Evolutionary conservation across 345 rosid genomes (phyloP).

Genomic region (Geranium rotundifolium): DNA sequence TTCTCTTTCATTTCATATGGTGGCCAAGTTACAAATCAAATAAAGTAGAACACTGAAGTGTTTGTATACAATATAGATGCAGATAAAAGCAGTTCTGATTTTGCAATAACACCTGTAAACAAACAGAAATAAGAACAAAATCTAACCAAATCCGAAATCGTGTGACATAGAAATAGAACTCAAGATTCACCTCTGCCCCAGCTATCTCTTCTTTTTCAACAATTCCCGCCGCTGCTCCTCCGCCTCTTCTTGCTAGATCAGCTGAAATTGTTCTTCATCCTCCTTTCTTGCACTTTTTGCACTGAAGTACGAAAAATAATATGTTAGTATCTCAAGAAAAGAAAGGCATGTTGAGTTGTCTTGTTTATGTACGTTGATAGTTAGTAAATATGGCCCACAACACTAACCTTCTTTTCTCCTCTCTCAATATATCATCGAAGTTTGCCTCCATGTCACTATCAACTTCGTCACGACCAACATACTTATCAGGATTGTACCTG

Average conservation of each 20-base stretch:
- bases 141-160: no score
- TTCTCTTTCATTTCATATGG: no score
- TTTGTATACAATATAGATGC: no score
- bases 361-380: no score
- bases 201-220: slow-evolving; percentile 33
- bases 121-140: neutral
- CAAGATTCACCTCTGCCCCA: slow-evolving; percentile 3
- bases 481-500: slow-evolving; percentile 12
- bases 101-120: no score
- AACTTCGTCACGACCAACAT: slow-evolving; percentile 19
- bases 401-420: slow-evolving; percentile 59
- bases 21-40: no score
- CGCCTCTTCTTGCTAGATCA: slow-evolving; percentile 51
- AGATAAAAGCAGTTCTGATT: no score
- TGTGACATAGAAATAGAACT: neutral
- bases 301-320: slow-evolving; percentile 20
- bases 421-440: slow-evolving; percentile 54
- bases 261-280: slow-evolving; percentile 41
- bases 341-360: no score
- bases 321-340: no score
- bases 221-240: slow-evolving; percentile 23
- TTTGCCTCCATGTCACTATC: slow-evolving; percentile 63
- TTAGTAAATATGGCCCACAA: neutral
- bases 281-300: slow-evolving; percentile 43
- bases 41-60: no score